Evolutionary conservation across 345 rosid species (phyloP).

Genomic region (Turnera subulata): DNA sequence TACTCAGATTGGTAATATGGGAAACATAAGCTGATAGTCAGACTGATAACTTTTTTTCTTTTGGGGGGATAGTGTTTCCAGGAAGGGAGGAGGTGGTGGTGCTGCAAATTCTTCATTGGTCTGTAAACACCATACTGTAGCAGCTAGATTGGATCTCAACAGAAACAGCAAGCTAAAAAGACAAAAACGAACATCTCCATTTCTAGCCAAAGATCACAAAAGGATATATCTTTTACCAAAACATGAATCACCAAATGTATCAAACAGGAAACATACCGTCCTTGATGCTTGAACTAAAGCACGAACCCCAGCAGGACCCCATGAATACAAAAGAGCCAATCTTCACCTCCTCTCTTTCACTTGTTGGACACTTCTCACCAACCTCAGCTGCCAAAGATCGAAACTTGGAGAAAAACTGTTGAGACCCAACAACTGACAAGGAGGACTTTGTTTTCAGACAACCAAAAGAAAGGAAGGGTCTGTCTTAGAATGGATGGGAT

Average conservation of each 20-base stretch:
- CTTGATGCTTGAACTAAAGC: slow-evolving; percentile 57
- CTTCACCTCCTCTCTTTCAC: background rate
- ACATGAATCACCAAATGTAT: background rate
- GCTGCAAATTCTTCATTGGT: too few relatives aligned
- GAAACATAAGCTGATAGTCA: too few relatives aligned
- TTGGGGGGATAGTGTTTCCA: too few relatives aligned
- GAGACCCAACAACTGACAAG: slow-evolving; percentile 8
- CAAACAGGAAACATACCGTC: slow-evolving; percentile 35
- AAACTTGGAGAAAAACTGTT: background rate
- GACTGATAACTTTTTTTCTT: too few relatives aligned
- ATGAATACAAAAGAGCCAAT: slow-evolving; percentile 21
- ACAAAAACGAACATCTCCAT: slow-evolving; percentile 2
- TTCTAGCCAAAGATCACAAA: background rate
- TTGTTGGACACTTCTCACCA: background rate
- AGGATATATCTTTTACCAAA: background rate
- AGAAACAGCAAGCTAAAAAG: background rate
- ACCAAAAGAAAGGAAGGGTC: background rate
- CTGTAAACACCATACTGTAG: slow-evolving; percentile 1
- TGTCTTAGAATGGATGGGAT: too few relatives aligned
- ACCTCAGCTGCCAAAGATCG: slow-evolving; percentile 1
- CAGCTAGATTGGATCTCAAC: background rate
- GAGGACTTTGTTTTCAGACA: slow-evolving; percentile 1
- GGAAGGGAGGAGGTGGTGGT: too few relatives aligned
- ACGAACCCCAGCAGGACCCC: slow-evolving; percentile 46
- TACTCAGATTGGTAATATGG: too few relatives aligned